Evolutionary conservation across 2,329 filamentous ascomycete genomes (phyloP).

Genomic region (Hirsutella thompsonii): DNA sequence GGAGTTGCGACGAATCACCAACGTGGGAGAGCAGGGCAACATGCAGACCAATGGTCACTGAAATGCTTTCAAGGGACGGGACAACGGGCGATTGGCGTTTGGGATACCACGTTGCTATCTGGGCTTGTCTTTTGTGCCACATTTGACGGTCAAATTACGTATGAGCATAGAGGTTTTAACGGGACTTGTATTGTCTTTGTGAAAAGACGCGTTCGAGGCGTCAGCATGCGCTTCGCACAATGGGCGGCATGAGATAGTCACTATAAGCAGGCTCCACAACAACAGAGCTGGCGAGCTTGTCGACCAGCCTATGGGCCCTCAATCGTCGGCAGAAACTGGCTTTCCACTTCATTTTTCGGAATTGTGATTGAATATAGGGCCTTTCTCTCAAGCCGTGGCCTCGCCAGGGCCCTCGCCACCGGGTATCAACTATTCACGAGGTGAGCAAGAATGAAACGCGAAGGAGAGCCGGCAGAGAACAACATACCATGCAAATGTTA

Average conservation of each 20-base stretch:
- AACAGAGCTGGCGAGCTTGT: too few relatives aligned
- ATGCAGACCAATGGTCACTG: constrained; percentile 23
- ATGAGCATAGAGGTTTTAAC: neutral
- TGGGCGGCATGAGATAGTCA: too few relatives aligned
- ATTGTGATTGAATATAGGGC: neutral
- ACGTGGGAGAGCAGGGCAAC: constrained; percentile 44
- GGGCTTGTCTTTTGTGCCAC: constrained; percentile 3
- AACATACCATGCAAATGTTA: constrained; percentile 93
- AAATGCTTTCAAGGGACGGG: neutral
- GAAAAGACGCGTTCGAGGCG: too few relatives aligned
- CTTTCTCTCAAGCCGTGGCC: neutral
- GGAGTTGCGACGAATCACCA: constrained; percentile 76
- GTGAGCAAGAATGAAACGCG: constrained; percentile 4
- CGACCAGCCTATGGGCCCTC: too few relatives aligned
- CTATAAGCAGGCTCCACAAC: too few relatives aligned
- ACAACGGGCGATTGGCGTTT: constrained; percentile 11
- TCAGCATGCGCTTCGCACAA: too few relatives aligned
- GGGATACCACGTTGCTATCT: constrained; percentile 5
- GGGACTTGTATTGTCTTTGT: neutral
- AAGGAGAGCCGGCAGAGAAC: neutral
- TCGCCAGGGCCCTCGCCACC: constrained; percentile 56
- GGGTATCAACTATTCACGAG: constrained; percentile 53
- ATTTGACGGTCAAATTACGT: neutral
- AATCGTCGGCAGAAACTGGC: too few relatives aligned
- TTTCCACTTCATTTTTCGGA: too few relatives aligned